Evolutionary conservation across 257 asterid genomes (phyloP).

Genomic region (Solanum etuberosum): DNA sequence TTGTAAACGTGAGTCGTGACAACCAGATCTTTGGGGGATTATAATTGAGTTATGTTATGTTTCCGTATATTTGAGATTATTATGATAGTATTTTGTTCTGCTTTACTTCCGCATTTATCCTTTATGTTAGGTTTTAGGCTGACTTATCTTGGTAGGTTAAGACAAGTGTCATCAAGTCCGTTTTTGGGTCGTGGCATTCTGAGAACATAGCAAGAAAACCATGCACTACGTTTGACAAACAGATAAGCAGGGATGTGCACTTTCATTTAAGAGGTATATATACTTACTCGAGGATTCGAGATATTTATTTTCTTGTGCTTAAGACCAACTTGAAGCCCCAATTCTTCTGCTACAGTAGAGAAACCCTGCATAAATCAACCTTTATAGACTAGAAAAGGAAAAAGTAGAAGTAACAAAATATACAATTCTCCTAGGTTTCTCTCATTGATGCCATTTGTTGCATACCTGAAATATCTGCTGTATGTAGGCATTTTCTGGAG

Average conservation of each 20-base stretch:
- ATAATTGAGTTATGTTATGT: neutral
- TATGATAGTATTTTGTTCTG: neutral
- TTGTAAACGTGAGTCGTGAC: neutral
- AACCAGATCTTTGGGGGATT: neutral
- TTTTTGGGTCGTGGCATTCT: neutral
- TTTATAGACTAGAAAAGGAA: slow-evolving; percentile 7
- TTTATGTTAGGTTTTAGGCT: neutral
- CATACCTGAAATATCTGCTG: slow-evolving; percentile 83
- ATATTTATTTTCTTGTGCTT: slow-evolving; percentile 98
- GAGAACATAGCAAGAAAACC: neutral
- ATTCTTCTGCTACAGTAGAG: slow-evolving; percentile 59
- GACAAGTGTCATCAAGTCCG: neutral
- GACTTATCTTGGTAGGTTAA: neutral
- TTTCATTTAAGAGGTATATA: neutral
- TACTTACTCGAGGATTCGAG: slow-evolving; percentile 87
- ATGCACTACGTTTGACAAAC: neutral
- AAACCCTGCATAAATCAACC: slow-evolving; percentile 53
- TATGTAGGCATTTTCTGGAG: slow-evolving; percentile 75
- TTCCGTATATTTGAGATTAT: neutral
- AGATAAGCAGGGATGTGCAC: neutral
- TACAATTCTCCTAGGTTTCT: neutral
- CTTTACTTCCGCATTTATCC: neutral
- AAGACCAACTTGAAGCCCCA: slow-evolving; percentile 73
- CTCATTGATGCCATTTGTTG: neutral
- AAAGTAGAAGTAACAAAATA: neutral